A percentile compares a stretch with the other conserved stretches of the same genome.
Conservation (phyloP, 1,284 basidiomycete species). For the Boletus sp. region DNA sequence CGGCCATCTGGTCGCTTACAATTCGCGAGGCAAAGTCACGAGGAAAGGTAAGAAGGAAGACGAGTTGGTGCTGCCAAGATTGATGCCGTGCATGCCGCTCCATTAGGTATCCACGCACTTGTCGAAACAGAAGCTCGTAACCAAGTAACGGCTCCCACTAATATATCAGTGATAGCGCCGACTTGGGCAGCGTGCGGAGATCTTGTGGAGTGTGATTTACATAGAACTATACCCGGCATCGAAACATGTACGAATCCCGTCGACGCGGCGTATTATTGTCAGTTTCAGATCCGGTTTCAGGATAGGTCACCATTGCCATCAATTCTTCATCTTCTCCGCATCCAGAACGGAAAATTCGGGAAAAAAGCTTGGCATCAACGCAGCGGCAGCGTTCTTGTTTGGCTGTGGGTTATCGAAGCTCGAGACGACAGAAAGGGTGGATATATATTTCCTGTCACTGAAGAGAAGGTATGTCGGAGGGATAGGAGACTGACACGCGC, state of each 20-base stretch:
- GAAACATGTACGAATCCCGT: slow-evolving; percentile 3
- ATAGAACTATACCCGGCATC: slow-evolving; percentile 11
- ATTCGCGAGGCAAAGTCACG: slow-evolving; percentile 15
- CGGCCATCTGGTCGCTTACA: slow-evolving; percentile 19
- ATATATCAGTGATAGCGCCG: slow-evolving; percentile 1
- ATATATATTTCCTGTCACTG: too few species aligned
- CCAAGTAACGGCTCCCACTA: slow-evolving; percentile 14
- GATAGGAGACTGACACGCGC: too few species aligned
- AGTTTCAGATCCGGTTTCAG: slow-evolving; percentile 21
- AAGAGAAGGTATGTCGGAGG: too few species aligned
- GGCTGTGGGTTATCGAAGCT: too few species aligned
- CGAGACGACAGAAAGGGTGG: too few species aligned
- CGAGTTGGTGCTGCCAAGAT: slow-evolving; percentile 24
- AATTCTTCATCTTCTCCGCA: slow-evolving; percentile 29
- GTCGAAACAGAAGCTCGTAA: slow-evolving; percentile 36
- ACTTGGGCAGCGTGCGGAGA: neutral
- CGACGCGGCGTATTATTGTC: slow-evolving; percentile 19
- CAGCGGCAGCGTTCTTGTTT: too few species aligned
- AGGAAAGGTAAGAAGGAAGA: slow-evolving; percentile 18
- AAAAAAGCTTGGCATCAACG: slow-evolving; percentile 1
- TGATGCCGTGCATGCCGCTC: slow-evolving; percentile 36
- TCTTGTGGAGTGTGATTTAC: slow-evolving; percentile 1
- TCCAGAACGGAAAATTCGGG: slow-evolving; percentile 17
- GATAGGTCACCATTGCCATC: slow-evolving; percentile 31
- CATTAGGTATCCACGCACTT: slow-evolving; percentile 39